phyloP scores from a whole-genome alignment of 2,329 filamentous ascomycete species.

The Phyllosticta citrichinensis region DNA sequence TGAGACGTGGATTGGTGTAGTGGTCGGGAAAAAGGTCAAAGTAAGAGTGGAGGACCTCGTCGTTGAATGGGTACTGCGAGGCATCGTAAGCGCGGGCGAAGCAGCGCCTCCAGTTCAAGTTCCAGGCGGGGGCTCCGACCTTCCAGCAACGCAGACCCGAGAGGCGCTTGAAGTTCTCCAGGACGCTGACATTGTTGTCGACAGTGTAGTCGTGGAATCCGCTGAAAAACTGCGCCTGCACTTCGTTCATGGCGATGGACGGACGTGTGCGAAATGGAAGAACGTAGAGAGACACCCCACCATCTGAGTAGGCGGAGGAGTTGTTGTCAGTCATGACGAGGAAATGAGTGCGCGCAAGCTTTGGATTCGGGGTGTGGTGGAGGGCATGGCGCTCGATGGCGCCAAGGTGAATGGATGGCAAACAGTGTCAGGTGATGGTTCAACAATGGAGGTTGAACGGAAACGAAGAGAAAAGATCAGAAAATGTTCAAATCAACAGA shows the following conservation, averaged over 20 bases:
- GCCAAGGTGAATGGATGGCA: not conserved
- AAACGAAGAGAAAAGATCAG: not conserved
- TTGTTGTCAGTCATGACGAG: not conserved
- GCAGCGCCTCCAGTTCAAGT: conserved; percentile 13
- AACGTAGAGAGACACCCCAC: not conserved
- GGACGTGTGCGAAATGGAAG: not conserved
- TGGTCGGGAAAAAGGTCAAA: conserved; percentile 12
- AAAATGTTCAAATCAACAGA: not conserved
- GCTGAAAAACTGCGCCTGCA: not conserved
- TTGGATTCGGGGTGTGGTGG: not conserved
- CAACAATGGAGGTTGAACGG: not conserved
- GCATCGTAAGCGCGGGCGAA: conserved; percentile 8
- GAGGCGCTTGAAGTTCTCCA: conserved; percentile 4
- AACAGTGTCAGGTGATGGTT: not conserved
- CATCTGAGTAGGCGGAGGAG: not conserved
- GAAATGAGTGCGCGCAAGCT: not conserved
- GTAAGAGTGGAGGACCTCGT: not conserved
- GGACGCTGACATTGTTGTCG: not conserved
- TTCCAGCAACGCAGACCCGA: not conserved
- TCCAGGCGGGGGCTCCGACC: conserved; percentile 9
- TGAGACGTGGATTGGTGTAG: conserved; percentile 4
- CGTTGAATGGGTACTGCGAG: not conserved
- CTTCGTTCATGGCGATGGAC: not conserved
- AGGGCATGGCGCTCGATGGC: not conserved
- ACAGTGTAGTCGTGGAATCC: not conserved